A percentile compares a stretch with the other conserved stretches of the same genome.
Evolutionary conservation across 805 yeast genomes (phyloP).

Genomic region (Candida tammaniensis): DNA sequence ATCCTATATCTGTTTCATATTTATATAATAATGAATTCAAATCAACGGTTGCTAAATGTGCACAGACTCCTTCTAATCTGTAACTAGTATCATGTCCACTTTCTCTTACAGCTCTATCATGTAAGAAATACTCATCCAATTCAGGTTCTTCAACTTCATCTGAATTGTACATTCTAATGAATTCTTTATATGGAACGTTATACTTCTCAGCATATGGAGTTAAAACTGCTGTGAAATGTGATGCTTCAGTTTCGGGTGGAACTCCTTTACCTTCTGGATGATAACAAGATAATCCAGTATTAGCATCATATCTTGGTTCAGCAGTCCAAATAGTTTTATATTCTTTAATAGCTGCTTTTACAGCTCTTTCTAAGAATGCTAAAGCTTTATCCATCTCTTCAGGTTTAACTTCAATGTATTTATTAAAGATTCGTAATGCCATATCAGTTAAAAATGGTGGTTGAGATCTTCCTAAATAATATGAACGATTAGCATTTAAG

Average conservation of each 20-base stretch:
- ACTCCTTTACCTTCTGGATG: conserved; percentile 90
- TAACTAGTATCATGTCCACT: conserved; percentile 95
- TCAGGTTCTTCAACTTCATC: conserved; percentile 68
- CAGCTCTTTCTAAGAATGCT: conserved; percentile 63
- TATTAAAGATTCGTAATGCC: conserved; percentile 67
- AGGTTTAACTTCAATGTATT: conserved; percentile 47
- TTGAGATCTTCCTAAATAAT: conserved; percentile 88
- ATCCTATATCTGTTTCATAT: conserved; percentile 83
- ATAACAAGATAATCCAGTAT: conserved; percentile 81
- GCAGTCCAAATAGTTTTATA: conserved; percentile 78
- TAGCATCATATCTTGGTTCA: conserved; percentile 67
- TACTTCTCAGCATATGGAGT: conserved; percentile 67
- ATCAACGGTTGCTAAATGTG: conserved; percentile 86
- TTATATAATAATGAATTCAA: conserved; percentile 82
- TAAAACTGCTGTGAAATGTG: conserved; percentile 76
- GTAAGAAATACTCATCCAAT: conserved; percentile 84
- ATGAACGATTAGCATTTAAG: conserved; percentile 89
- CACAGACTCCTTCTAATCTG: conserved; percentile 86
- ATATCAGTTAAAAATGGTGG: conserved; percentile 96
- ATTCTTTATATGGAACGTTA: conserved; percentile 56
- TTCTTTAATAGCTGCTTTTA: conserved; percentile 80
- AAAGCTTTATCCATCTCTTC: conserved; percentile 39
- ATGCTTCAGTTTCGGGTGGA: conserved; percentile 94
- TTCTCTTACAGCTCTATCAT: conserved; percentile 93
- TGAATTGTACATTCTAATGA: conserved; percentile 59